Percentiles rank a stretch among this genome's conserved stretches.
phyloP scores from a whole-genome alignment of 148 eudicot species.

The Dianthus caryophyllus region DNA sequence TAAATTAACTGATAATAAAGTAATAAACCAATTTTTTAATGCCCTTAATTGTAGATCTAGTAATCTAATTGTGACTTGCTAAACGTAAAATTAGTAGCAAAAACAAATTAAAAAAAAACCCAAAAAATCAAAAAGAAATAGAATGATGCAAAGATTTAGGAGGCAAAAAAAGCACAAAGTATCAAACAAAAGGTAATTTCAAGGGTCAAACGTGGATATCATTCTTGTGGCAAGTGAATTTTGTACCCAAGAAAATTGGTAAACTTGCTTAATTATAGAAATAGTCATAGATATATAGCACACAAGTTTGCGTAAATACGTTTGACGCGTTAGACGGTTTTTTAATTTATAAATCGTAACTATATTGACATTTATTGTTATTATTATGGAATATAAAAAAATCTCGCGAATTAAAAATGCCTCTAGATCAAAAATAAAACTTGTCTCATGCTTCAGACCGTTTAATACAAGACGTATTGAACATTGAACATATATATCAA shows the following conservation, averaged over 20 bases:
- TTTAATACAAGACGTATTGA: too few relatives aligned
- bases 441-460: too few relatives aligned
- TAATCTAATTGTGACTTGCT: conserved; percentile 5
- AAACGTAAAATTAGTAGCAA: neutral
- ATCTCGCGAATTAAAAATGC: too few relatives aligned
- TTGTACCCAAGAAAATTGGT: conserved; percentile 18
- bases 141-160: neutral
- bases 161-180: conserved; percentile 7
- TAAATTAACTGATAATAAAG: neutral
- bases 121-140: neutral
- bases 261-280: conserved; percentile 13
- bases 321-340: too few relatives aligned
- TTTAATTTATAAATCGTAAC: too few relatives aligned
- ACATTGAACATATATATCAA: too few relatives aligned
- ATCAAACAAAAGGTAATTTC: neutral
- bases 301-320: too few relatives aligned
- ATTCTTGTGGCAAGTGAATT: conserved; percentile 20
- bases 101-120: neutral
- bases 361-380: too few relatives aligned
- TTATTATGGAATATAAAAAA: too few relatives aligned
- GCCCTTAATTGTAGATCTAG: conserved; percentile 1
- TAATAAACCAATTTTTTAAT: too few relatives aligned
- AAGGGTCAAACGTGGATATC: conserved; percentile 1
- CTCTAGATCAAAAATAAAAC: too few relatives aligned
- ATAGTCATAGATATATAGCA: neutral